Evolutionary conservation across 352 stramenopile genomes (phyloP), one percentile per base, ranked within the genome.

Genomic region (Globisporangium okanoganense): DNA sequence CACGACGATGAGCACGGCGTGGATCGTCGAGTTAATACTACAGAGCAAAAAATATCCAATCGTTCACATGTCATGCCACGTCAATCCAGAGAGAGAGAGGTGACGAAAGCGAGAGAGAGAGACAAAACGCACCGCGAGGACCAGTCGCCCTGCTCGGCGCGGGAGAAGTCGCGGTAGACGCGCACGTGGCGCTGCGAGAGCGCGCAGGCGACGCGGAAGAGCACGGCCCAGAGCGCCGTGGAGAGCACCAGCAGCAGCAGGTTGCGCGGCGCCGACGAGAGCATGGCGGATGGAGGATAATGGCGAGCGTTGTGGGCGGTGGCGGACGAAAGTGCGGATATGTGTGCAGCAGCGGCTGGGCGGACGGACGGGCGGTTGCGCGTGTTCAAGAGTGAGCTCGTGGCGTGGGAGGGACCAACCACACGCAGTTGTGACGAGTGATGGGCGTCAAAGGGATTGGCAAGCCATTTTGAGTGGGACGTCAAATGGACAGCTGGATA

Each of bases 1-100:
- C 2, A 71, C 59, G 36, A 84, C 74, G 58, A 92, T 89, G 57
- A 87, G 63, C 22, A 83, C 56, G 14, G 85, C 78, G 57, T 94
- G 85, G 56, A 94, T 73, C 7, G 85, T 90, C 38, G 85, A 94
- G 65, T 90, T 91, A 27, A 94, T 69, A 8, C 85, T 94, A 60
- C 24, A 61, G 22, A 58, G 31, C 31, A 7, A 31, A n/a, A 59
- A 2, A 4, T 2, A 49, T 5, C 18, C 43, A 49, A 0, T 29
- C 44, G 24, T 31, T 18, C n/a, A 45, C 8, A 58, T 20, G n/a
- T n/a, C n/a, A n/a, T n/a, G n/a, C n/a, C n/a, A n/a, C 18, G 29
- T 33, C 29, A 33, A 6, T 33, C 29, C 22, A 20, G 41, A 63
- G 10, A 67, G 48, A 64, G 22, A 58, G 20, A 13, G 12, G 22